Evolutionary conservation across 2,329 filamentous ascomycete genomes (phyloP), one percentile per base, ranked within the genome.

Genomic region (Colletotrichum higginsianum): DNA sequence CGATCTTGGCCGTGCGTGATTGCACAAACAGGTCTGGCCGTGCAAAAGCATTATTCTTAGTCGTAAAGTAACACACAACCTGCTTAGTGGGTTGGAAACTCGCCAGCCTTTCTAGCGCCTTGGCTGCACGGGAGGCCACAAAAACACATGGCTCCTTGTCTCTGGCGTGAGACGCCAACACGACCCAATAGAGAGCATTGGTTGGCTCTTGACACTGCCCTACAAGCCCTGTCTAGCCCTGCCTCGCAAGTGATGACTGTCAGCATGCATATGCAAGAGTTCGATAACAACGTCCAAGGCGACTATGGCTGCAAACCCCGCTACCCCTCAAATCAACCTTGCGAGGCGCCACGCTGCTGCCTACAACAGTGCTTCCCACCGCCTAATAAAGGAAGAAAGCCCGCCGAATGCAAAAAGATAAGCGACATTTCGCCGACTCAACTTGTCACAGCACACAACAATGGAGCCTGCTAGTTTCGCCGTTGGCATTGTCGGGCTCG

Each of bases 401-500:
- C 46, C 46, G 46, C 18, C 21, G 46, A 49, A 16, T 18, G 46
- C 5, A 49, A 49, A 18, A 49, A 2, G 46, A 4, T 49, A 49
- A 23, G 16, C 46, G 46, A 49, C 46, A 18, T n/a, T 49, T 49
- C 4, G 46, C 46, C 46, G 46, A 49, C 15, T 12, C 50, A 46
- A 46, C 42, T 46, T 8, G 15, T 46, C 4, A 50, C 47, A 50
- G 18, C 47, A 50, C 21, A 35, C 50, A 50, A 50, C 47, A 23
- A 75, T 75, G 74, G 72, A 75, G 23, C 23, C 23, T 23, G 23
- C 23, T 23, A 3, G 23, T 23, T 23, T 23, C 23, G 23, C 23
- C 23, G 42, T 75, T 30, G 67, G 70, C 21, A 42, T 75, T 30
- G 55, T 67, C 16, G 66, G 66, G 4, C 67, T 76, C 4, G 66